Conservation (phyloP, 208 protist species). For the Acanthamoeba royreba region DNA sequence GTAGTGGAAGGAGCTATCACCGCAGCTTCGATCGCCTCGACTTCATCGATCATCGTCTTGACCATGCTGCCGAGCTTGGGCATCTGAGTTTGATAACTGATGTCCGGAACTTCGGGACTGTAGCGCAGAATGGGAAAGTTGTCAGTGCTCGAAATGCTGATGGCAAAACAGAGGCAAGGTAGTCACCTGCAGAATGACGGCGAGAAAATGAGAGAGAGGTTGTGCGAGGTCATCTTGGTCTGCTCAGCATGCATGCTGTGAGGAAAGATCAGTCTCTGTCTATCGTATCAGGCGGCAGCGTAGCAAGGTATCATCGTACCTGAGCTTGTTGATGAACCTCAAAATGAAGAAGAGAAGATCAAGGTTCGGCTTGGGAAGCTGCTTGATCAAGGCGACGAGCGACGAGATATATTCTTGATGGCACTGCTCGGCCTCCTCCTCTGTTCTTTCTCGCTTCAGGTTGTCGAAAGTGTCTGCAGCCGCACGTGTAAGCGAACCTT, state of each 20-base stretch:
- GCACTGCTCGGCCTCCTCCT: background rate
- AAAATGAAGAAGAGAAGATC: background rate
- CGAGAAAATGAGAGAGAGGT: background rate
- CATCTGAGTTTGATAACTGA: background rate
- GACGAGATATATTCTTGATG: background rate
- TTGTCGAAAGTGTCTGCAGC: background rate
- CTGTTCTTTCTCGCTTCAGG: background rate
- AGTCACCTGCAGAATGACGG: background rate
- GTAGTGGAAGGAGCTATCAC: too few species aligned
- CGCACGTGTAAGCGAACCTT: background rate
- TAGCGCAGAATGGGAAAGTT: background rate
- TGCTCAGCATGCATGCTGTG: background rate
- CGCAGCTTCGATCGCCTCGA: background rate
- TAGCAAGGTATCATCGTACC: background rate
- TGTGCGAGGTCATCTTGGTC: background rate
- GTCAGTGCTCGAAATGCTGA: background rate
- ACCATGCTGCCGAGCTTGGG: background rate
- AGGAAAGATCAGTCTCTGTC: background rate
- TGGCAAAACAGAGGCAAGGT: background rate
- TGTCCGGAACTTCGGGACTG: background rate
- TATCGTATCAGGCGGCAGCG: background rate
- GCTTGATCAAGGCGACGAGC: background rate
- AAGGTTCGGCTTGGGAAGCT: background rate
- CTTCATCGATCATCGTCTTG: background rate
- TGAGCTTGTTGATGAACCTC: background rate